A percentile compares a stretch with the other conserved stretches of the same genome.
These are phyloP conservation scores for Beauveria australis DNA, from an alignment of 2,329 filamentous ascomycete genomes.

Conservation along the genomic window DNA sequence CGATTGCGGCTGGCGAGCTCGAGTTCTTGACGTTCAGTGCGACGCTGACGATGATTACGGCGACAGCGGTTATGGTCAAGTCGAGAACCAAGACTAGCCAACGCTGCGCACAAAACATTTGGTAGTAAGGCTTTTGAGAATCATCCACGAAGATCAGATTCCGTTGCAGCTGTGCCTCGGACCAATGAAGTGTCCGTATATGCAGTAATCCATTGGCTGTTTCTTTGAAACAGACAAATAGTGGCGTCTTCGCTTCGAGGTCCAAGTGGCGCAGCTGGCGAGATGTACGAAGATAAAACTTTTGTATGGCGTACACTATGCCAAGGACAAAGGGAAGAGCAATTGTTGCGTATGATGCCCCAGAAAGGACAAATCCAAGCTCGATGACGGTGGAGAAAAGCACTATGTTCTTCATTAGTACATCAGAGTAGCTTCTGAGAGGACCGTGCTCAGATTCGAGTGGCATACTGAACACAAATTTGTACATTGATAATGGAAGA, in stretches of 20 bases:
- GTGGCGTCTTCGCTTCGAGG: neutral
- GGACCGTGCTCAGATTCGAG: no score
- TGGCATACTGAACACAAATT: no score
- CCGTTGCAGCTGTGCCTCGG: neutral
- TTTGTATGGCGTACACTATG: neutral
- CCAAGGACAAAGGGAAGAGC: neutral
- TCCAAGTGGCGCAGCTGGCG: neutral
- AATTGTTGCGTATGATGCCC: neutral
- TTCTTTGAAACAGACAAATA: neutral
- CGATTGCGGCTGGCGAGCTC: neutral
- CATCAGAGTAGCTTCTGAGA: no score
- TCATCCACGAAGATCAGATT: neutral
- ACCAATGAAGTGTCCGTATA: neutral
- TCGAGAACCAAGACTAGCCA: neutral
- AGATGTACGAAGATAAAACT: neutral
- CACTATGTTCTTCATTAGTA: no score
- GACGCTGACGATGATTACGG: neutral
- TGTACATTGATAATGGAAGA: no score
- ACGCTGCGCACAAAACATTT: neutral
- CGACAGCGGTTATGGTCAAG: neutral
- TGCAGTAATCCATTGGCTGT: neutral
- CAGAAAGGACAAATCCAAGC: no score
- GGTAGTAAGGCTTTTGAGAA: neutral
- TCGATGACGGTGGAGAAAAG: no score
- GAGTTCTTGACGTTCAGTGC: neutral